These are phyloP conservation scores for Debaryomyces nepalensis DNA, from an alignment of 1,139 yeast genomes.

Conservation along the genomic window DNA sequence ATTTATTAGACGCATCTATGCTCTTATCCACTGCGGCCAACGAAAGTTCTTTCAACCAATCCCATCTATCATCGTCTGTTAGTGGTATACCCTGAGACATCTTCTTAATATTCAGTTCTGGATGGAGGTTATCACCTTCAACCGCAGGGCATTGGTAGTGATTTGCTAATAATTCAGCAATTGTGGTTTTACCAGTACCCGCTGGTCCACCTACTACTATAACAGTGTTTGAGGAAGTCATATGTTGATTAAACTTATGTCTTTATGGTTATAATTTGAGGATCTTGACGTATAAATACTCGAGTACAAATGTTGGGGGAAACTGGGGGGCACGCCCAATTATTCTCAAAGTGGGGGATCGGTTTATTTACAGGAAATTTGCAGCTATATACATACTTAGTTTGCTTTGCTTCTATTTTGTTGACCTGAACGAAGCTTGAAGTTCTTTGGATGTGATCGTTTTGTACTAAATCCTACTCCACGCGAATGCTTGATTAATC, in stretches of 20 bases:
- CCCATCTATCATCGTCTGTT: slow-evolving; percentile 90
- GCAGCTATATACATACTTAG: slow-evolving; percentile 9
- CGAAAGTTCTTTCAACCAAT: slow-evolving; percentile 70
- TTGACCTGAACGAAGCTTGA: slow-evolving; percentile 10
- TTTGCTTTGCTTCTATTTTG: slow-evolving; percentile 6
- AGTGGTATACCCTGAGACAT: slow-evolving; percentile 83
- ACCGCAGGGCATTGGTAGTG: slow-evolving; percentile 57
- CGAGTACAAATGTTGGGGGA: slow-evolving; percentile 6
- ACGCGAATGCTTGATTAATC: slow-evolving; percentile 20
- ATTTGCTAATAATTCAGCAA: slow-evolving; percentile 58
- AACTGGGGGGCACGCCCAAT: slow-evolving; percentile 11
- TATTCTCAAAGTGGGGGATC: slow-evolving; percentile 11
- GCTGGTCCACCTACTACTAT: slow-evolving; percentile 84
- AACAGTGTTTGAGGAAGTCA: slow-evolving; percentile 24
- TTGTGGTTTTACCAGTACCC: slow-evolving; percentile 90
- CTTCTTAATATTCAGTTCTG: slow-evolving; percentile 71
- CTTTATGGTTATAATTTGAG: no score
- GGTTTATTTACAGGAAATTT: not conserved
- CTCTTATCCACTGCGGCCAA: slow-evolving; percentile 42
- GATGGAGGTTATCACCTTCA: slow-evolving; percentile 88
- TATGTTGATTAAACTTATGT: no score
- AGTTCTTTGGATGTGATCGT: slow-evolving; percentile 3
- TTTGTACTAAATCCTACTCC: not conserved
- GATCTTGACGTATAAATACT: slow-evolving; percentile 7
- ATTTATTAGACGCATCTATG: slow-evolving; percentile 27